Evolutionary conservation across 495 filamentous ascomycete species (phyloP), one percentile per base, ranked within the genome.

Genomic region (Hypoxylon lienhwacheense): DNA sequence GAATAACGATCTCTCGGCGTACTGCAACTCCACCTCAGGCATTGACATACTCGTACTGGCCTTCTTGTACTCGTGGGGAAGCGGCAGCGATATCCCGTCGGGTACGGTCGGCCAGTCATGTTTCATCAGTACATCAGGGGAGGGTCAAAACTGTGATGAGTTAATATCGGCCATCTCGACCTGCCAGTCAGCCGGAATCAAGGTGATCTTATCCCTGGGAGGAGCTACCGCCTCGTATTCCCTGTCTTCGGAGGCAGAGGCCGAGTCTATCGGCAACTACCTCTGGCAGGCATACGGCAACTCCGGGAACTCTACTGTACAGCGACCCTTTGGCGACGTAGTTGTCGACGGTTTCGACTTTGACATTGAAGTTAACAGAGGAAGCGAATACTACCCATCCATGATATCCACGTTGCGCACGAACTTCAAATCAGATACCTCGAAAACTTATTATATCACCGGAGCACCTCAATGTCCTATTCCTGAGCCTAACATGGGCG

Each of bases 331-430:
- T 42, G 81, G 81, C 11, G 48, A 67, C 10, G 69, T 72, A 15
- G 59, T 69, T 12, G 59, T 85, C 44, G 80, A 86, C 55, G 83
- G 83, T 16, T 85, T 83, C 68, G 83, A 86, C 53, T 70, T 82
- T 29, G 78, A 79, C 55, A 79, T 85, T 42, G 76, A 80, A 60
- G 31, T 54, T 34, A 55, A 67, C 35, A 56, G 56, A 10, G 68
- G 64, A 11, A 67, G 64, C 74, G 65, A 81, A 69, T 70, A 70
- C 66, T 29, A 69, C 66, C 6, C 76, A 0, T 36, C 49, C 40
- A 71, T 81, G 48, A 73, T 80, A 44, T 54, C 65, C 3, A 58
- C 55, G 2, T 73, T 85, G 10, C 78, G 79, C n/a, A 50, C 59
- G 7, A 65, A 69, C 24, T 79, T 81, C 57, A 63, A 64, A n/a